Evolutionary conservation across 2,329 filamentous ascomycete species (phyloP).

Genomic region (Ilyonectria robusta): DNA sequence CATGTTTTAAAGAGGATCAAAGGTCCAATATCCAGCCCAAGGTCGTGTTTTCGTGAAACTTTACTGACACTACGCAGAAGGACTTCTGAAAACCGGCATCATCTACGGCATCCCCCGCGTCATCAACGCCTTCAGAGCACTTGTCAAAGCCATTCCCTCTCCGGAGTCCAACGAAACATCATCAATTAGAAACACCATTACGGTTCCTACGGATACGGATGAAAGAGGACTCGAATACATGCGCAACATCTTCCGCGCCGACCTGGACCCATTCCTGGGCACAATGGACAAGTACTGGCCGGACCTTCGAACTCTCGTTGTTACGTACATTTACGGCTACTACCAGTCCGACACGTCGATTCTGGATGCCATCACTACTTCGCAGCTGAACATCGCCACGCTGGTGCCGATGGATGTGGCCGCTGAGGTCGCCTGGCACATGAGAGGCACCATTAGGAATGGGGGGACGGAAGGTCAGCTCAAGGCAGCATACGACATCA

Average conservation of each 20-base stretch:
- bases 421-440: slow-evolving; percentile 47
- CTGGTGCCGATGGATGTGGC: slow-evolving; percentile 46
- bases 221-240: slow-evolving; percentile 42
- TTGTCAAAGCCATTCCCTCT: slow-evolving; percentile 38
- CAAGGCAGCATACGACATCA: slow-evolving; percentile 20
- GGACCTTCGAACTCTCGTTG: slow-evolving; percentile 43
- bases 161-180: slow-evolving; percentile 39
- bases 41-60: neutral
- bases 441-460: slow-evolving; percentile 45
- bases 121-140: slow-evolving; percentile 45
- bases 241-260: slow-evolving; percentile 47
- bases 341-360: slow-evolving; percentile 46
- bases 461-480: slow-evolving; percentile 39
- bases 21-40: neutral
- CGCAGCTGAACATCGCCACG: slow-evolving; percentile 44
- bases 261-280: slow-evolving; percentile 43
- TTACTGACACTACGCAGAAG: slow-evolving; percentile 27
- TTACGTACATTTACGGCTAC: slow-evolving; percentile 46
- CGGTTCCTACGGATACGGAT: slow-evolving; percentile 31
- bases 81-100: slow-evolving; percentile 44
- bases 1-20: slow-evolving; percentile 32
- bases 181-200: slow-evolving; percentile 37
- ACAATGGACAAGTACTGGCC: slow-evolving; percentile 46
- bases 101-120: slow-evolving; percentile 47
- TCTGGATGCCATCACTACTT: slow-evolving; percentile 41